Base-by-base conservation (phyloP, 768 basidiomycete species). In the Amanita rimosa region DNA sequence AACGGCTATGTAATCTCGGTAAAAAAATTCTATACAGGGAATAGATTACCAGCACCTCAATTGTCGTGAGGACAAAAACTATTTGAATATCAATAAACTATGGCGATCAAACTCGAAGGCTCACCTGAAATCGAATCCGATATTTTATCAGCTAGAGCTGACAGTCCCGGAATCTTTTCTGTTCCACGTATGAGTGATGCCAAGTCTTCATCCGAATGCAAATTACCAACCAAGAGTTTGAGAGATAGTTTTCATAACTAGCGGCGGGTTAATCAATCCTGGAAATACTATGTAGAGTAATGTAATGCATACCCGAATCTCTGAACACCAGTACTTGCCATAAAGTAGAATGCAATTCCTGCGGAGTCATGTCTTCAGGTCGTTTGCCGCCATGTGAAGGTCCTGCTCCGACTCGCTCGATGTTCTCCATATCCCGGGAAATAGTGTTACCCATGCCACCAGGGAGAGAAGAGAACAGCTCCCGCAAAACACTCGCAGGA, bases 311-410 rank as follows among this genome's bases (percentile, higher is more conserved):
- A 81, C 82, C 77, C 4, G 79, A 79, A 65, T 95, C 92, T 44
- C 90, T 73, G 67, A 94, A 94, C 22, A 71, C 80, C 60, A 97
- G 62, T 5, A 95, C 79, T 65, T 89, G 79, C 90, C 91, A 94
- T 17, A 94, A 65, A 2, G 81, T 78, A 1, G 76, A 67, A 61
- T 93, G 89, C 44, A 95, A 55, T 62, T 97, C 90, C 64, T 94
- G 88, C 3, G 93, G 91, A 45, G 67, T 80, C 90, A 97, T 88
- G 14, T 86, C 76, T 52, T 82, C 78, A 0, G 92, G 86, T 11
- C 71, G 67, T 62, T 81, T 85, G 4, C 83, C 85, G 0, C 79
- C 80, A 8, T 67, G 67, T n/a, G 71, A 66, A 1, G 76, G 71
- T 0, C 74, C 76, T 0, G 78, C 75, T 11, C 85, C 66, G 45